phyloP scores from a whole-genome alignment of 2,329 filamentous ascomycete species.

The Nemania bipapillata region DNA sequence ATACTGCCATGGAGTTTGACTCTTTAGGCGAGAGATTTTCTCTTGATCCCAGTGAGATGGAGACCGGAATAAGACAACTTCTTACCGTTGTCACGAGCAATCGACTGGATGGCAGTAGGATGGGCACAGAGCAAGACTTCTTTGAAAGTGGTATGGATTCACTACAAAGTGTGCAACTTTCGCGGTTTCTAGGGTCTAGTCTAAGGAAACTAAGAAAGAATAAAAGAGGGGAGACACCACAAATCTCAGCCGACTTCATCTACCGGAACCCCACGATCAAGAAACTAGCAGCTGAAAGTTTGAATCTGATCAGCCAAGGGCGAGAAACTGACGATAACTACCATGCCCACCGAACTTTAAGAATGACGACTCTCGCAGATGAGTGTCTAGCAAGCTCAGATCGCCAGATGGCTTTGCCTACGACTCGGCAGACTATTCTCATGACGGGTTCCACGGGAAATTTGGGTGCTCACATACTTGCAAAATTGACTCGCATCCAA shows the following conservation, averaged over 20 bases:
- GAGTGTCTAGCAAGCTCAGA: background rate
- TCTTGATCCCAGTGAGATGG: constrained; percentile 28
- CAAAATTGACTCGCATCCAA: constrained; percentile 19
- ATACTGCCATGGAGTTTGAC: constrained; percentile 35
- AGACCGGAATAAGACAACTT: constrained; percentile 31
- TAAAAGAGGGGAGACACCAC: background rate
- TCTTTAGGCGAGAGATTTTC: constrained; percentile 6
- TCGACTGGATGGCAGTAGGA: constrained; percentile 22
- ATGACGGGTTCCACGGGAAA: constrained; percentile 43
- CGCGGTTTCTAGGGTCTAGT: constrained; percentile 33
- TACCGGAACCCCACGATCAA: constrained; percentile 37
- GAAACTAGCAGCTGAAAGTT: background rate
- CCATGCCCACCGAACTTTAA: background rate
- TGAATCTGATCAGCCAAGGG: background rate
- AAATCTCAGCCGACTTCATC: constrained; percentile 36
- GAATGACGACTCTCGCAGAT: constrained; percentile 1
- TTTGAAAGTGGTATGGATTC: constrained; percentile 50
- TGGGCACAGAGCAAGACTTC: constrained; percentile 43
- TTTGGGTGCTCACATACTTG: constrained; percentile 40
- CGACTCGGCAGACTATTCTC: constrained; percentile 30
- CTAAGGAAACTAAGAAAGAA: background rate
- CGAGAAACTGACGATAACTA: background rate
- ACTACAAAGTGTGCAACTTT: constrained; percentile 45
- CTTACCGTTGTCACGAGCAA: constrained; percentile 23
- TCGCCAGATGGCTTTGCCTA: no score